Evolutionary conservation across 2,329 filamentous ascomycete genomes (phyloP), one percentile per base, ranked within the genome.

Genomic region (Spiromastix sp.): DNA sequence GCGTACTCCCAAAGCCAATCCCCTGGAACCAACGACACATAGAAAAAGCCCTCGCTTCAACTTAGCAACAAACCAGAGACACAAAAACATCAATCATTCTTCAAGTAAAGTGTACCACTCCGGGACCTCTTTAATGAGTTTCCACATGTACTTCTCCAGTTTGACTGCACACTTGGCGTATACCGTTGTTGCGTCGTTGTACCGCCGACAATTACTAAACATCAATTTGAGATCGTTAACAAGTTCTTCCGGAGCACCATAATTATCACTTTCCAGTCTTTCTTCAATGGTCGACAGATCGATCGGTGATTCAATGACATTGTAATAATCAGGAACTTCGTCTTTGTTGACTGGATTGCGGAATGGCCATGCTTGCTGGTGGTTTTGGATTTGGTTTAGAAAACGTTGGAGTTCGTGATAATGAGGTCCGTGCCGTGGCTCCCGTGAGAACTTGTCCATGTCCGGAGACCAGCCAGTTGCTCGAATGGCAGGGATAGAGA

Each of bases 291-390:
- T 91, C 38, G 71, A 74, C 25, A 91, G 70, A 53, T 89, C 85
- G 85, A 93, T 93, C 34, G 85, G 85, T 54, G 87, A 79, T 52
- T 82, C 85, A 66, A 93, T 93, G 43, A 93, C 84, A 34, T 89
- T 81, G 67, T 93, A 93, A 63, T 93, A 93, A 57, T 93, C 85
- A 27, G 81, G 74, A 0, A 93, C 85, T 42, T 93, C 85, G 49
- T 93, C 85, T 49, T 78, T 77, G 54, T 85, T 89, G 46, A 93
- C 85, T 2, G 85, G 85, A 11, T 80, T 70, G 28, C 85, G 68
- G 67, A 93, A 93, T 0, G 85, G 85, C 85, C 85, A 93, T 0
- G 82, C 79, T 11, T 78, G 78, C 48, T 75, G 73, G 62, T 87
- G 82, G 55, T 89, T 93, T 55, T 91, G 84, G 48, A 93, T 70